phyloP scores from a whole-genome alignment of 352 stramenopile genomes.

The Globisporangium uncinulatum region DNA sequence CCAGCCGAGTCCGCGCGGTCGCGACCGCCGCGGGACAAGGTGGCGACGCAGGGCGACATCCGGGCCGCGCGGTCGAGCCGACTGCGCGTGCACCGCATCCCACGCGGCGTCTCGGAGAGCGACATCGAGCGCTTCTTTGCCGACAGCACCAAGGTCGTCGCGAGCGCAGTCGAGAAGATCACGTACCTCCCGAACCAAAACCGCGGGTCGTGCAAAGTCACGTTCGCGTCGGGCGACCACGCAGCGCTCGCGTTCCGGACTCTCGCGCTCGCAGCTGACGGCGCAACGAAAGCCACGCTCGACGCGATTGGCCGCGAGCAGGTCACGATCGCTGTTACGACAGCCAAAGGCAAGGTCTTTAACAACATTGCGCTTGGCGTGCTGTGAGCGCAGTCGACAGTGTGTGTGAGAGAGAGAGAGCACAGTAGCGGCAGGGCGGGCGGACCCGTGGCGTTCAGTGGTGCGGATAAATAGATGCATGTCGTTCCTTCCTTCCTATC shows the following conservation, averaged over 20 bases:
- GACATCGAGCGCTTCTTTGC: slow-evolving; percentile 77
- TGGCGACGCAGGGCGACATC: neutral
- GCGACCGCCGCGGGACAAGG: slow-evolving; percentile 14
- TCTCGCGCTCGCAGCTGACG: slow-evolving; percentile 24
- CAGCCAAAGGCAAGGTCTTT: slow-evolving; percentile 57
- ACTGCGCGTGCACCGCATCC: slow-evolving; percentile 70
- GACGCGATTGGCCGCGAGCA: slow-evolving; percentile 67
- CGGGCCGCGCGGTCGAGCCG: slow-evolving; percentile 55
- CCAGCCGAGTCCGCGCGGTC: neutral
- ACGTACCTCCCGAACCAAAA: slow-evolving; percentile 55
- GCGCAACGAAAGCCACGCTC: slow-evolving; percentile 26
- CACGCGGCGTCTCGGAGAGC: slow-evolving; percentile 45
- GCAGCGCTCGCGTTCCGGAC: slow-evolving; percentile 63
- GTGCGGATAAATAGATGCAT: slow-evolving; percentile 10
- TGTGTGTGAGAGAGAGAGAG: neutral
- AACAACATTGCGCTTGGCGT: slow-evolving; percentile 55
- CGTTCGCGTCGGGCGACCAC: slow-evolving; percentile 61
- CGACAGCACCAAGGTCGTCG: slow-evolving; percentile 54
- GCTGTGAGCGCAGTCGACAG: slow-evolving; percentile 10
- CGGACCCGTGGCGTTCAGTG: too few relatives aligned
- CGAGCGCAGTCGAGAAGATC: slow-evolving; percentile 60
- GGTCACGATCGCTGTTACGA: slow-evolving; percentile 66
- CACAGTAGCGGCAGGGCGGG: too few relatives aligned
- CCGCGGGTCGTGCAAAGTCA: slow-evolving; percentile 62
- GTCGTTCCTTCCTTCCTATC: slow-evolving; percentile 10